Conservation (phyloP, 495 filamentous ascomycete species). For the Choiromyces venosus region DNA sequence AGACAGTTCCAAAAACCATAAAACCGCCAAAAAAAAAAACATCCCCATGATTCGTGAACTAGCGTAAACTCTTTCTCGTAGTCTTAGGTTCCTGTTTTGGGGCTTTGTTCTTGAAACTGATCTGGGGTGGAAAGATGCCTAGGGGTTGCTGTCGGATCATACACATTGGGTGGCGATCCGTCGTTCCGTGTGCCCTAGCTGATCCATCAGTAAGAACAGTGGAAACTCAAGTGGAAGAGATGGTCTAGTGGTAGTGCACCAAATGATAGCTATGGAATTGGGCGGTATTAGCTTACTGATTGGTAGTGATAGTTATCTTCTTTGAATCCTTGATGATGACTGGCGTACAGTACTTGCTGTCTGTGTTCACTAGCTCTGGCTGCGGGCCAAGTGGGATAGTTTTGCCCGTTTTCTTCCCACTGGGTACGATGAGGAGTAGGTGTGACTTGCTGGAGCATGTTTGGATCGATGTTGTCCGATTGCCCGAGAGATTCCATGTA, state of each 20-base stretch:
- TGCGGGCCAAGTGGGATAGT: not conserved
- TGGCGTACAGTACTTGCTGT: slow-evolving; percentile 9
- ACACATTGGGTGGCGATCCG: not conserved
- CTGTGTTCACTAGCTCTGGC: slow-evolving; percentile 11
- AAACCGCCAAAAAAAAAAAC: not conserved
- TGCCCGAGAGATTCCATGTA: slow-evolving; percentile 1
- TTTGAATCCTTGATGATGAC: slow-evolving; percentile 14
- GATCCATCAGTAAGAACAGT: not conserved
- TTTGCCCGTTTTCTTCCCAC: slow-evolving; percentile 5
- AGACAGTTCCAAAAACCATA: not conserved
- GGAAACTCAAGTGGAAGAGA: not conserved
- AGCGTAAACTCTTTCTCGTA: not conserved
- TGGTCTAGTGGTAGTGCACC: not conserved
- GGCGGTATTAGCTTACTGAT: slow-evolving; percentile 11
- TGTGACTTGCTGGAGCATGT: slow-evolving; percentile 19
- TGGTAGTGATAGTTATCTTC: slow-evolving; percentile 17
- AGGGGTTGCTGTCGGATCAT: not conserved
- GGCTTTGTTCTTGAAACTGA: not conserved
- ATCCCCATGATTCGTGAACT: not conserved
- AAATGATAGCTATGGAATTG: not conserved
- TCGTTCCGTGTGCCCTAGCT: not conserved
- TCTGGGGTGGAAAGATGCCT: not conserved
- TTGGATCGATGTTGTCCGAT: slow-evolving; percentile 20
- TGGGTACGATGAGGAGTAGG: slow-evolving; percentile 12
- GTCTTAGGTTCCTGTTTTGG: not conserved